Evolutionary conservation across 2,329 filamentous ascomycete genomes (phyloP).

Genomic region (Fusarium longipes): DNA sequence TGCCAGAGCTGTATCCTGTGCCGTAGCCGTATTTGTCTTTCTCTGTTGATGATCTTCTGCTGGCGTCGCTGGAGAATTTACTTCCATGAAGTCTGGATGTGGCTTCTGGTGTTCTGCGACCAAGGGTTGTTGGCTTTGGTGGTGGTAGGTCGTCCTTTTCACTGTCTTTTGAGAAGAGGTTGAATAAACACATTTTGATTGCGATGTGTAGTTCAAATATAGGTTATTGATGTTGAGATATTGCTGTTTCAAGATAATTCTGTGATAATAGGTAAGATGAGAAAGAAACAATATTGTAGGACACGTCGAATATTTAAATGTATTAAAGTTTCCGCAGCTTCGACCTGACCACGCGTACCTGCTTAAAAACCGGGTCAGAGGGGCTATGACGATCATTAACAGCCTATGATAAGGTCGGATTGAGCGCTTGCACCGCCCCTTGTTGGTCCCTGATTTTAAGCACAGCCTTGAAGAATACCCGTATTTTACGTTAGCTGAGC

Average conservation of each 20-base stretch:
- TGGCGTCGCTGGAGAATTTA: constrained; percentile 15
- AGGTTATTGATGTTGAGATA: neutral
- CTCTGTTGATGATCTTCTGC: constrained; percentile 18
- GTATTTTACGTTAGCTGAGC: neutral
- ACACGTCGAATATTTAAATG: neutral
- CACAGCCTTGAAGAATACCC: constrained; percentile 13
- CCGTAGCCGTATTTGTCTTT: constrained; percentile 4
- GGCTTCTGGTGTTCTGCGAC: constrained; percentile 27
- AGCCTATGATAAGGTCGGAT: neutral
- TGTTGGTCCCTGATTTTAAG: constrained; percentile 4
- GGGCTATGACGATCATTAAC: constrained; percentile 12
- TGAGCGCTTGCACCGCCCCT: constrained; percentile 10
- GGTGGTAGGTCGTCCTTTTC: constrained; percentile 14
- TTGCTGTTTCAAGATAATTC: neutral
- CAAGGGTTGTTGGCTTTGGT: constrained; percentile 13
- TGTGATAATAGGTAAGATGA: neutral
- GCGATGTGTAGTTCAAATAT: neutral
- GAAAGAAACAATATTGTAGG: neutral
- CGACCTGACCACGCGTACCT: constrained; percentile 13
- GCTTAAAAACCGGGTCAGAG: constrained; percentile 1
- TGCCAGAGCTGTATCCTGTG: constrained; percentile 15
- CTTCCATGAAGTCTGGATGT: constrained; percentile 27
- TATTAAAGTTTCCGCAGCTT: neutral
- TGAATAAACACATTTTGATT: constrained; percentile 28
- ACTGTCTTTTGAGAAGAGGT: constrained; percentile 29